These are phyloP conservation scores for Quercus phellos DNA, from an alignment of 331 rosid genomes.

Conservation along the genomic window DNA sequence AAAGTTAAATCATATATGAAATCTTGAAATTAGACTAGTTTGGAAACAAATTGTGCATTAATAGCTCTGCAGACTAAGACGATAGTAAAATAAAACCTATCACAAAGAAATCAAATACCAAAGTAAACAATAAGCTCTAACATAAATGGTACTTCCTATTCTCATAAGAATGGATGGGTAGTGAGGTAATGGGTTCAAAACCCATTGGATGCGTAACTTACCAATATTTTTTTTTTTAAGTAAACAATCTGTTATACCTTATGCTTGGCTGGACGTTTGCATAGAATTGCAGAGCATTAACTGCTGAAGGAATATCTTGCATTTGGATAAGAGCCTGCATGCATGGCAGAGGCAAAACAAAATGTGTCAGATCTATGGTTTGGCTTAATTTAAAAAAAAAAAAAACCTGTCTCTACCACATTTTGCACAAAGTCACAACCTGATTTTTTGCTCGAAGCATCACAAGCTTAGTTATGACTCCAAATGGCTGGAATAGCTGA, in stretches of 20 bases:
- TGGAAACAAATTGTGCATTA: background rate
- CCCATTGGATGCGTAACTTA: too few species aligned
- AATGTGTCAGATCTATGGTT: slow-evolving; percentile 5
- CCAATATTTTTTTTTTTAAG: too few species aligned
- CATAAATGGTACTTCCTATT: too few species aligned
- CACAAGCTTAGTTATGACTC: slow-evolving; percentile 96
- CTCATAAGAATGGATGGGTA: too few species aligned
- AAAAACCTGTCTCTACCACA: slow-evolving; percentile 2
- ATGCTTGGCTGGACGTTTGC: slow-evolving; percentile 51
- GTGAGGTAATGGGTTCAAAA: too few species aligned
- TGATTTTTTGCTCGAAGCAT: slow-evolving; percentile 99
- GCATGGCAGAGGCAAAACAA: slow-evolving; percentile 16
- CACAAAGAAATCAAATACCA: background rate
- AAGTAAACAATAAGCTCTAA: too few species aligned
- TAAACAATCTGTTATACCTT: slow-evolving; percentile 25
- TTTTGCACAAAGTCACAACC: slow-evolving; percentile 40
- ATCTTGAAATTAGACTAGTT: background rate
- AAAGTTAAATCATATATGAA: background rate
- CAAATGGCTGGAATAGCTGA: slow-evolving; percentile 96
- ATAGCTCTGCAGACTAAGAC: background rate
- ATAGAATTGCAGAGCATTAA: slow-evolving; percentile 71
- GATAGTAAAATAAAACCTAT: background rate
- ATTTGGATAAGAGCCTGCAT: slow-evolving; percentile 84
- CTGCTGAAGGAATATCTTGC: slow-evolving; percentile 86
- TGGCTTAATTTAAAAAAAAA: slow-evolving; percentile 1